These are phyloP conservation scores for Ciborinia camelliae DNA, from an alignment of 2,329 filamentous ascomycete species.

Conservation along the genomic window DNA sequence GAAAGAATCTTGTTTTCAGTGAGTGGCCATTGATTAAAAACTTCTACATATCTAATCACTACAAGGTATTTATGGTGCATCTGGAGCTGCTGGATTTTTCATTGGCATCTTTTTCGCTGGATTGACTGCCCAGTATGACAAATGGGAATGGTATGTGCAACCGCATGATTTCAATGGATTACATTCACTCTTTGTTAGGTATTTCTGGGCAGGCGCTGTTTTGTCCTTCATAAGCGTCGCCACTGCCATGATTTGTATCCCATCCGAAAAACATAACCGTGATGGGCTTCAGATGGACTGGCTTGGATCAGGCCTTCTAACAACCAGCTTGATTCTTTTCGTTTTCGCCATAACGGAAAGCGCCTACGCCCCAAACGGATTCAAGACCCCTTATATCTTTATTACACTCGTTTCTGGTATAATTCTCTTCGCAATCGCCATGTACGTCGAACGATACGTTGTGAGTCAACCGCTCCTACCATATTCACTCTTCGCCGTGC, in stretches of 20 bases:
- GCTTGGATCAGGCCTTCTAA: conserved; percentile 56
- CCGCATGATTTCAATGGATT: background rate
- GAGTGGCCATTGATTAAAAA: background rate
- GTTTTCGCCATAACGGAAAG: conserved; percentile 72
- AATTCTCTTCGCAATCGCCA: conserved; percentile 53
- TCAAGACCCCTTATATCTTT: conserved; percentile 67
- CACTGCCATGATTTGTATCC: conserved; percentile 48
- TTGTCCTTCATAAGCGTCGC: conserved; percentile 46
- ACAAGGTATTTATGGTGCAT: conserved; percentile 19
- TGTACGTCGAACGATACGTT: conserved; percentile 72
- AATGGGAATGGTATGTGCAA: conserved; percentile 57
- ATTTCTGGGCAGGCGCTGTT: conserved; percentile 61
- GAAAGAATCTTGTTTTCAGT: conserved; percentile 59
- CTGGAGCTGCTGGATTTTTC: conserved; percentile 37
- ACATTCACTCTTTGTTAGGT: conserved; percentile 9
- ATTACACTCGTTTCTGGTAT: conserved; percentile 60
- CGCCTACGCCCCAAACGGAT: conserved; percentile 62
- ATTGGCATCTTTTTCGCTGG: conserved; percentile 65
- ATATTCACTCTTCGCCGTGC: conserved; percentile 61
- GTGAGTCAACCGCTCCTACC: conserved; percentile 65
- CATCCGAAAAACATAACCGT: conserved; percentile 42
- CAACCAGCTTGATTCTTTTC: conserved; percentile 62
- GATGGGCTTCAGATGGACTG: conserved; percentile 63
- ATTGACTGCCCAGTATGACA: conserved; percentile 53
- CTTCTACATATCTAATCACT: background rate